phyloP scores from a whole-genome alignment of 208 protist species.

The Kentomonas sorsogonicus region DNA sequence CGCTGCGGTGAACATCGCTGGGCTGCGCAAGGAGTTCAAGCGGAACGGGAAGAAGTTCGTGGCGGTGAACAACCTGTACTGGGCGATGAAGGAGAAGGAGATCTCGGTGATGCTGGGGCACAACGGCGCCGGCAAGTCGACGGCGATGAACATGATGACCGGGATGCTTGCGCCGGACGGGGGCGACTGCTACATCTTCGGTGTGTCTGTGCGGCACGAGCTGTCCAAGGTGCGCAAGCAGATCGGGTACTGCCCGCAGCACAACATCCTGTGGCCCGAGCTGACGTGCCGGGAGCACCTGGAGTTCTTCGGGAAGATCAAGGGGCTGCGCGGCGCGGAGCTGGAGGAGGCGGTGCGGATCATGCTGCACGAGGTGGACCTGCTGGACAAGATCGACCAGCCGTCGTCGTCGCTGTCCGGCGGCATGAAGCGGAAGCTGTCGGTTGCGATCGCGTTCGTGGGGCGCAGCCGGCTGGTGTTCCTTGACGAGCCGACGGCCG shows the following conservation, averaged over 20 bases:
- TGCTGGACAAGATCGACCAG: slow-evolving; percentile 36
- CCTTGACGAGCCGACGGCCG: slow-evolving; percentile 87
- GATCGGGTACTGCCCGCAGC: slow-evolving; percentile 92
- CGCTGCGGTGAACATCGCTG: slow-evolving; percentile 19
- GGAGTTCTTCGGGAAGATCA: slow-evolving; percentile 80
- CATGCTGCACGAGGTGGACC: slow-evolving; percentile 37
- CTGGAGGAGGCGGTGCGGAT: slow-evolving; percentile 23
- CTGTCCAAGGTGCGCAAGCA: slow-evolving; percentile 41
- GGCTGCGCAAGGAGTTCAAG: slow-evolving; percentile 32
- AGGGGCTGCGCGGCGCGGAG: slow-evolving; percentile 48
- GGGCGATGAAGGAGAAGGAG: slow-evolving; percentile 38
- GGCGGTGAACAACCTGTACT: slow-evolving; percentile 64
- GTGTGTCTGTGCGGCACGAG: slow-evolving; percentile 51
- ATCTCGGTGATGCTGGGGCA: slow-evolving; percentile 62
- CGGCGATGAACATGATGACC: slow-evolving; percentile 75
- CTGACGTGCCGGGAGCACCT: slow-evolving; percentile 90
- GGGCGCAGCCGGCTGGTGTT: slow-evolving; percentile 65
- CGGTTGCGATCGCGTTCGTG: slow-evolving; percentile 79
- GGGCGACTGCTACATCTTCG: slow-evolving; percentile 70
- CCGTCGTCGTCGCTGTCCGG: slow-evolving; percentile 43
- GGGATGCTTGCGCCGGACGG: slow-evolving; percentile 55
- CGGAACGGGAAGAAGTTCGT: slow-evolving; percentile 29
- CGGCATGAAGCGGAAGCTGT: slow-evolving; percentile 86
- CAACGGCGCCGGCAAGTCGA: slow-evolving; percentile 75
- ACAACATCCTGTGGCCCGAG: slow-evolving; percentile 90